Evolutionary conservation across 2,329 filamentous ascomycete species (phyloP).

Genomic region (Myriosclerotinia duriaeana): DNA sequence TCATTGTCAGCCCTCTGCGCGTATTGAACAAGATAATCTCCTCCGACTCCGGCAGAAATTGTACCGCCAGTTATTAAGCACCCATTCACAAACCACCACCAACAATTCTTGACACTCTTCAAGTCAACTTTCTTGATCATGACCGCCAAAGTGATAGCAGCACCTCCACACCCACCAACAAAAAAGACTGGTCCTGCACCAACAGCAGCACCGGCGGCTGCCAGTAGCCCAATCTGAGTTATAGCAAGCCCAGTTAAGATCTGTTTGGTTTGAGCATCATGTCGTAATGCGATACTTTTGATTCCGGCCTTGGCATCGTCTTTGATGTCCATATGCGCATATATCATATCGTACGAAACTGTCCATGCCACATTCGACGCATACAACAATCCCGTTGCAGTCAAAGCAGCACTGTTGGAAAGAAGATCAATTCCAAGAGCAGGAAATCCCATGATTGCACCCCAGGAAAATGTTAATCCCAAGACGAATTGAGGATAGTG

Average conservation of each 20-base stretch:
- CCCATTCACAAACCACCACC: conserved; percentile 76
- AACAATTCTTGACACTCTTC: conserved; percentile 65
- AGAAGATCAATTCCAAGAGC: conserved; percentile 77
- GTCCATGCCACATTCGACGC: conserved; percentile 82
- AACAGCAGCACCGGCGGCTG: conserved; percentile 64
- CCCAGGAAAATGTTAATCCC: conserved; percentile 85
- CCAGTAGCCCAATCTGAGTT: conserved; percentile 67
- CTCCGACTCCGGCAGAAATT: conserved; percentile 58
- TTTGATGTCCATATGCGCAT: conserved; percentile 87
- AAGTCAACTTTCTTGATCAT: conserved; percentile 69
- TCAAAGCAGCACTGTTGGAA: conserved; percentile 58
- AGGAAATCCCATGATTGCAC: conserved; percentile 83
- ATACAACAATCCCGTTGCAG: conserved; percentile 69
- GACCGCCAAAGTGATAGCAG: conserved; percentile 56
- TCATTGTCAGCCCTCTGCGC: conserved; percentile 29
- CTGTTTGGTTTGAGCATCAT: conserved; percentile 73
- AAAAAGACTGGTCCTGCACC: conserved; percentile 71
- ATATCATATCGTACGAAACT: conserved; percentile 87
- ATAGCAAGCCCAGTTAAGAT: conserved; percentile 70
- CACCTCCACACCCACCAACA: conserved; percentile 64
- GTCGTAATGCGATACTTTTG: conserved; percentile 81
- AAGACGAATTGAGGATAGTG: conserved; percentile 85
- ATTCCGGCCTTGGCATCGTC: conserved; percentile 85
- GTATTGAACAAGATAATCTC: conserved; percentile 59
- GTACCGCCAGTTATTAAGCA: conserved; percentile 67